Evolutionary conservation across 495 filamentous ascomycete species (phyloP), one percentile per base, ranked within the genome.

Genomic region (Penicillium arizonense): DNA sequence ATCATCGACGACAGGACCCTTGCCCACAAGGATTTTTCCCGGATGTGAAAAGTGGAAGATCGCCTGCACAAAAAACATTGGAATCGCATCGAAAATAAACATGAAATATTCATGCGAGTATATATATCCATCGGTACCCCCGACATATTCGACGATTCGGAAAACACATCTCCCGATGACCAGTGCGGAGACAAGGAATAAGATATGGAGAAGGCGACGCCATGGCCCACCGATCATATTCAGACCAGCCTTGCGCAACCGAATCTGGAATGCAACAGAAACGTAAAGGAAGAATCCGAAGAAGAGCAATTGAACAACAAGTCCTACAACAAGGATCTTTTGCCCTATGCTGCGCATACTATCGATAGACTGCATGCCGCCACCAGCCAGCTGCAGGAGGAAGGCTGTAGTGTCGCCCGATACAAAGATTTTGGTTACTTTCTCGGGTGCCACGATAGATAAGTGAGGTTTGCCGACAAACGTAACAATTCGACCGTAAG

Each of bases 381-480:
- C 62, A 11, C 55, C 65, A 6, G 43, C 20, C 2, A 49, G 48
- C 39, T 68, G 64, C 7, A 63, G 35, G 13, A 64, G 20, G 26
- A 70, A 62, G 0, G 67, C 59, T 18, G 56, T 44, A 3, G 58
- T 43, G 45, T 70, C 69, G 12, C 64, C 67, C 5, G 30, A 35
- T 5, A 72, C 64, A 48, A 70, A 72, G 32, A 70, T 39, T 23
- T 60, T 61, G 41, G 67, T 72, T 20, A 66, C 57, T 49, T 59
- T 63, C 8, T 12, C 30, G 2, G 63, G 56, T 18, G 50, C 36
- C 26, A 72, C 50, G 37, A 64, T 52, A 4, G 64, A 66, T n/a
- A 63, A 35, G 2, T 67, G 34, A 30, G 60, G 64, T 5, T 51
- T 42, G 11, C 51, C 49, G 14, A 56, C 53, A 36, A 47, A 57